Base-by-base conservation (phyloP, 495 filamentous ascomycete species). In the Penicillium longicatenatum region DNA sequence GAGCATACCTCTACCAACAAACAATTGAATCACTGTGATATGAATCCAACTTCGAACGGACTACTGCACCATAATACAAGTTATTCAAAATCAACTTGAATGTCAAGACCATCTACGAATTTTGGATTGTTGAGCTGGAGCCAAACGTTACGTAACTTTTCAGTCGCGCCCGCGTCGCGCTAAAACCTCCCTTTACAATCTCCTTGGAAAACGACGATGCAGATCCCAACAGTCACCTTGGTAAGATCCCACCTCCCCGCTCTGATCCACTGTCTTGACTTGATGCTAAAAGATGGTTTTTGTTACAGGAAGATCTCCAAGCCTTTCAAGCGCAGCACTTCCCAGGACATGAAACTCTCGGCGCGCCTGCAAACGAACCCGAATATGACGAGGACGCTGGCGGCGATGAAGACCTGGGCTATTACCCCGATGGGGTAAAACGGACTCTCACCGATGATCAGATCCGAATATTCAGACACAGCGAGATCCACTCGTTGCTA, bases 401-500 rank as follows among this genome's bases (percentile, higher is more conserved):
- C 5, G 81, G 87, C 19, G 86, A 90, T 16, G 88, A 94, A 61
- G 87, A 78, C 8, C 81, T 97, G 12, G 95, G 93, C 21, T 94
- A 92, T 71, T 98, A 97, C 66, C 76, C 82, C 6, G 93, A 98
- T 61, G 93, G 95, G 14, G 84, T 86, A 52, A 96, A 96, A 69
- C 86, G 95, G 6, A 97, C 92, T 7, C 76, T 98, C 50, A 98
- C 95, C 2, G 90, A 97, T 69, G 89, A 90, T 54, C 89, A 98
- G 73, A 90, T 97, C 44, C 85, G 80, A 17, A 94, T 96, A 39
- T 97, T 98, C 67, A 79, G 94, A 56, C 89, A 94, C 68, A 94
- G 88, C 14, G 94, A 98, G 73, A 82, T 98, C 43, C 85, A 96
- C 65, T 65, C 79, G 8, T 73, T 97, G 17, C 72, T 91, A 4